A percentile compares a stretch with the other conserved stretches of the same genome.
phyloP scores from a whole-genome alignment of 139 green algal genomes.

The Asterochloris erici region DNA sequence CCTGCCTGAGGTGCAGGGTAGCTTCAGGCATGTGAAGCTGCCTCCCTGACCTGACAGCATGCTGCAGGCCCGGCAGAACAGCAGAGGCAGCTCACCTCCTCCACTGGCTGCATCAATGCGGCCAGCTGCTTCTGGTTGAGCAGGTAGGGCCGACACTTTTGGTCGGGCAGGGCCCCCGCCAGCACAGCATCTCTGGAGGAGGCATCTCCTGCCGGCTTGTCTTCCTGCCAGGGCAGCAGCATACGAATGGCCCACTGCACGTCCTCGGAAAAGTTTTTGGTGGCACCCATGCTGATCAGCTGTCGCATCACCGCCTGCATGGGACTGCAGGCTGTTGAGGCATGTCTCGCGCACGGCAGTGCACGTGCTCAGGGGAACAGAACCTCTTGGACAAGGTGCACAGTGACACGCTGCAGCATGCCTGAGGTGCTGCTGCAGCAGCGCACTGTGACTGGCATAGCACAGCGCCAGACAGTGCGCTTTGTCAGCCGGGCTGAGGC shows the following conservation, averaged over 20 bases:
- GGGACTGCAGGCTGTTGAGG: neutral
- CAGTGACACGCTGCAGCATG: no score
- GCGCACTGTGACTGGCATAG: neutral
- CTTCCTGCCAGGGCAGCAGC: constrained; percentile 17
- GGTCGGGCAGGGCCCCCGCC: neutral
- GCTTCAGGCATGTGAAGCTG: no score
- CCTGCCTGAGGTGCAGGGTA: no score
- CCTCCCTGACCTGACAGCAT: no score
- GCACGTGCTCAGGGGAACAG: no score
- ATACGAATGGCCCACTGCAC: constrained; percentile 29
- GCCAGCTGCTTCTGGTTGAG: constrained; percentile 11
- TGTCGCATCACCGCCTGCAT: constrained; percentile 26
- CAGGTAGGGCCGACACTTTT: constrained; percentile 8
- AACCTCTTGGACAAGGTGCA: no score
- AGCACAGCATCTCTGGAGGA: neutral
- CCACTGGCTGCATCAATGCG: neutral
- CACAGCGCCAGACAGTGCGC: neutral
- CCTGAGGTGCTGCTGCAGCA: neutral
- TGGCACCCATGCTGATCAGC: constrained; percentile 14
- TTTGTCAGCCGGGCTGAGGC: neutral
- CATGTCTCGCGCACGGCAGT: no score
- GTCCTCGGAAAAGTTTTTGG: constrained; percentile 17
- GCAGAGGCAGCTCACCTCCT: neutral
- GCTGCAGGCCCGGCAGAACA: no score
- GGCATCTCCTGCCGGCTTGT: neutral